phyloP scores from a whole-genome alignment of 2,329 filamentous ascomycete species.

The Diaporthe nobilis region DNA sequence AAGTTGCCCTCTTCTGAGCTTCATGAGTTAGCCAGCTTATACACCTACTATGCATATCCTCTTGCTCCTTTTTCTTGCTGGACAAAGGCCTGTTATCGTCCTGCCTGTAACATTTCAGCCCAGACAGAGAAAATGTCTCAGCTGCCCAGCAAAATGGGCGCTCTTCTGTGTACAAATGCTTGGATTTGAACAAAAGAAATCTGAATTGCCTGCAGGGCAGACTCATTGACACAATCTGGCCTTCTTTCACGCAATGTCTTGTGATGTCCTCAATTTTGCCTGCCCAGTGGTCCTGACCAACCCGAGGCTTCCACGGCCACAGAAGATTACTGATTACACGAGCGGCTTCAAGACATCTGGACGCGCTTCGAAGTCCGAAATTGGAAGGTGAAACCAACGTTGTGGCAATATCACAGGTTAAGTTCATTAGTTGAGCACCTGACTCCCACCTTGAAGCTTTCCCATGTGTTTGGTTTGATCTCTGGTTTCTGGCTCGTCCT shows the following conservation, averaged over 20 bases:
- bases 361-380: not conserved
- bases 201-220: not conserved
- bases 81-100: too few species aligned
- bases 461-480: not conserved
- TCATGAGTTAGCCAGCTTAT: too few species aligned
- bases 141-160: too few species aligned
- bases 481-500: not conserved
- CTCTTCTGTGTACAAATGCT: too few species aligned
- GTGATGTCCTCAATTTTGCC: not conserved
- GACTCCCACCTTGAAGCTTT: slow-evolving; percentile 7
- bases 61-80: too few species aligned
- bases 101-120: too few species aligned
- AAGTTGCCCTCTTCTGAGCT: too few species aligned
- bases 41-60: too few species aligned
- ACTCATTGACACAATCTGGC: not conserved
- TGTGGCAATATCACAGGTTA: slow-evolving; percentile 1
- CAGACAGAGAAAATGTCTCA: too few species aligned
- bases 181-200: not conserved
- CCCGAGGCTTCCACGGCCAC: not conserved
- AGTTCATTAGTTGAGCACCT: slow-evolving; percentile 8
- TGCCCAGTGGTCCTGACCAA: not conserved
- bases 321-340: not conserved
- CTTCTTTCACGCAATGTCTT: not conserved
- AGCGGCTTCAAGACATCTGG: not conserved
- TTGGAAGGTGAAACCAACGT: not conserved